Base-by-base conservation (phyloP, 441 rosid genomes). In the Eruca vesicaria region DNA sequence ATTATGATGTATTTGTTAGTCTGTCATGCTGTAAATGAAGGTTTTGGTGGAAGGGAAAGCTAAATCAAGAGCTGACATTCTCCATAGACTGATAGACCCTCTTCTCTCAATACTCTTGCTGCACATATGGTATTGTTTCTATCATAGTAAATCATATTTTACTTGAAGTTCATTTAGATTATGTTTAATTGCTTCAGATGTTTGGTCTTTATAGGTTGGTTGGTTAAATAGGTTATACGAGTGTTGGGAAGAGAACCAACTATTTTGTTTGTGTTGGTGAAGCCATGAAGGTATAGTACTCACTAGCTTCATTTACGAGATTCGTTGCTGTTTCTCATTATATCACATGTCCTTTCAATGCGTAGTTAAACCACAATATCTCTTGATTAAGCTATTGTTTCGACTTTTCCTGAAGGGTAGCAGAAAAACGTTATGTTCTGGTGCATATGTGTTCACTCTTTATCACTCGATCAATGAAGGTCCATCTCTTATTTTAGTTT, bases 161-260 rank as follows among this genome's bases (percentile, higher is more conserved):
- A 16, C 48, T 35, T 38, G 1, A 68, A 19, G 7, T 59, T 50
- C 52, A 4, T 10, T 19, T 63, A 31, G 1, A 7, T 23, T 23
- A 23, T 23, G 26, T 23, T 23, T 23, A 23, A 31, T 19, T 66
- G 73, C 52, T 71, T 43, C 6, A 9, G 2, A 14, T 32, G 50
- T 23, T 56, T 18, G 43, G 19, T 38, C 6, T 63, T 60, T 41
- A 5, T 68, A 95, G 99, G 90, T 83, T 52, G 85, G 82, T 69
- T 85, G 97, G 75, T 79, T 93, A 67, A 85, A 79, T 56, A 89
- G 89, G 82, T 81, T 93, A 31, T 91, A 91, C 65, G 97, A 89
- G 63, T 91, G 96, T 3, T 93, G 99, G 98, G 99, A 96, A 84
- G 98, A 96, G 75, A 96, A 91, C 61, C 95, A 2, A 89, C 90